Evolutionary conservation across 2,329 filamentous ascomycete species (phyloP).

Genomic region (Septoria linicola): DNA sequence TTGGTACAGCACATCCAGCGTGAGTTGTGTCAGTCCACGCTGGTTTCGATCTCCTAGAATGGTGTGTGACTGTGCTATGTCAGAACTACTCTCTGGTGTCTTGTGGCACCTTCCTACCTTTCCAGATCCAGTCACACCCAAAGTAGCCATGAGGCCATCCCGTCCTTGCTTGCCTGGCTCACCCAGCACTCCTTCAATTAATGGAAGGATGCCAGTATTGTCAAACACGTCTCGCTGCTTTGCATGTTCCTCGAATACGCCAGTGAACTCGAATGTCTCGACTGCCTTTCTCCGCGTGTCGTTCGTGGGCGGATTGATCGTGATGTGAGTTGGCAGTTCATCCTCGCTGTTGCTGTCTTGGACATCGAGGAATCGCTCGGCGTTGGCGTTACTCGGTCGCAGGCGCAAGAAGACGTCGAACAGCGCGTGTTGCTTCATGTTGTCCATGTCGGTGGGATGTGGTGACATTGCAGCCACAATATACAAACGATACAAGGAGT

Average conservation of each 20-base stretch:
- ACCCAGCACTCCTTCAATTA: conserved; percentile 80
- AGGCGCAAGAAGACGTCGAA: conserved; percentile 92
- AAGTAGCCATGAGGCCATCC: conserved; percentile 84
- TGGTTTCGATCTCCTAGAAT: conserved; percentile 86
- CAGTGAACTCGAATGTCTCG: conserved; percentile 92
- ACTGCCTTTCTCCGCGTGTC: conserved; percentile 82
- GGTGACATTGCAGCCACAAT: conserved; percentile 8
- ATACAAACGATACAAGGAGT: conserved; percentile 17
- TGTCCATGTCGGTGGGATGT: conserved; percentile 27
- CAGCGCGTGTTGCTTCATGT: conserved; percentile 48
- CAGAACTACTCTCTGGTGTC: conserved; percentile 4
- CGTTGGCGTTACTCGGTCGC: conserved; percentile 47
- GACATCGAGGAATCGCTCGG: conserved; percentile 75
- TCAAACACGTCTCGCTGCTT: conserved; percentile 85
- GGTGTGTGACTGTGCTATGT: conserved; percentile 72
- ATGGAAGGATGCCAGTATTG: conserved; percentile 68
- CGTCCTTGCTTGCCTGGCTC: conserved; percentile 72
- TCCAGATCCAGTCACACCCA: conserved; percentile 92
- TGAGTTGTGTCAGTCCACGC: conserved; percentile 86
- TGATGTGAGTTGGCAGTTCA: conserved; percentile 50
- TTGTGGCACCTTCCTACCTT: conserved; percentile 61
- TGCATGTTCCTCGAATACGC: conserved; percentile 84
- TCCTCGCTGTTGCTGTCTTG: conserved; percentile 52
- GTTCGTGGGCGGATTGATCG: conserved; percentile 64
- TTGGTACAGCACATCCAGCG: conserved; percentile 84